A percentile compares a stretch with the other conserved stretches of the same genome.
Conservation (phyloP, 768 basidiomycete genomes). For the Butyriboletus loyo region DNA sequence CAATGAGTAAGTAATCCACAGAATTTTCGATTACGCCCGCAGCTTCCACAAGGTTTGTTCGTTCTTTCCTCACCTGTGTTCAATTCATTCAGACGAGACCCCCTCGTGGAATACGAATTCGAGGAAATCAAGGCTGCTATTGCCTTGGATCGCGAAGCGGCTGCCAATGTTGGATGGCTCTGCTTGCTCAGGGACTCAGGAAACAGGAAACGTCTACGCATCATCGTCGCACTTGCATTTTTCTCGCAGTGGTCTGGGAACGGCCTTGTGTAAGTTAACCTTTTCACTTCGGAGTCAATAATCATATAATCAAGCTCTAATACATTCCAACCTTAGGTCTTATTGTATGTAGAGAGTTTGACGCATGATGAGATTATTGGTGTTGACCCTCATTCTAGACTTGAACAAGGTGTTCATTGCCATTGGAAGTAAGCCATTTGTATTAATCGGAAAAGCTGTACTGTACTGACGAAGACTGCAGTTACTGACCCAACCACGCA, state of each 20-base stretch:
- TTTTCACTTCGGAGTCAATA: not conserved
- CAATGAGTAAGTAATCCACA: not conserved
- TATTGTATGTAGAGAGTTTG: conserved; percentile 25
- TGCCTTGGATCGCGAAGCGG: not conserved
- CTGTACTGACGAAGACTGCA: conserved; percentile 8
- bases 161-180: not conserved
- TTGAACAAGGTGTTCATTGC: conserved; percentile 52
- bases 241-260: not conserved
- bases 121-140: not conserved
- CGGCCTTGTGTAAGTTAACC: conserved; percentile 30
- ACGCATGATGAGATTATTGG: not conserved
- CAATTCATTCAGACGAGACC: not conserved
- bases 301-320: not conserved
- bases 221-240: not conserved
- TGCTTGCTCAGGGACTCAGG: not conserved
- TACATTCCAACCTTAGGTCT: conserved; percentile 3
- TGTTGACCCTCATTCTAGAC: conserved; percentile 23
- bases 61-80: not conserved
- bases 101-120: not conserved
- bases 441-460: not conserved
- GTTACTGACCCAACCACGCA: conserved; percentile 46
- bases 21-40: not conserved
- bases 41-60: not conserved
- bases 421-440: conserved; percentile 35
- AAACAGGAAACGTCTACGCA: not conserved